Evolutionary conservation across 2,329 filamentous ascomycete genomes (phyloP), one percentile per base, ranked within the genome.

Genomic region (Lojkania enalia): DNA sequence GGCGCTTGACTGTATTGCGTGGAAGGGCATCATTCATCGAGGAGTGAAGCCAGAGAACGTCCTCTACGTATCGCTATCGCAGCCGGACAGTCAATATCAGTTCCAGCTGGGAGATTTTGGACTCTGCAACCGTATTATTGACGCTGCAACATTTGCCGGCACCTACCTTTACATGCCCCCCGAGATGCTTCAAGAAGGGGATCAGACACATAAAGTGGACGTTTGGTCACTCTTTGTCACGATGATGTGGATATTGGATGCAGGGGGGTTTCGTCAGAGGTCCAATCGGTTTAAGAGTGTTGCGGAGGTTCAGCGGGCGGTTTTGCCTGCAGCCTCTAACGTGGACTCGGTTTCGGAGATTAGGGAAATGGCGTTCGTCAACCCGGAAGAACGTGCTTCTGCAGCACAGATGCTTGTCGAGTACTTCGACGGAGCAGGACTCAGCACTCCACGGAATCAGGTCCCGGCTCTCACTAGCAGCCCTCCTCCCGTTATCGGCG

Each of bases 41-140:
- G n/a, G n/a, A n/a, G n/a, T n/a, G n/a, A 61, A 59, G 41, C 52
- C 51, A n/a, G 44, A 30, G 16, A 61, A 61, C 30, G 60, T 61
- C 41, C 57, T 61, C 44, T 61, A 54, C 39, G 36, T 35, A 27
- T 19, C 43, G n/a, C 15, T n/a, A 19, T 19, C 43, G n/a, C 15
- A n/a, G 16, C 23, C 35, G 13, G 37, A 42, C 20, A 42, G 45
- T 9, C 7, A 20, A 9, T 48, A 48, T 41, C 15, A 16, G 14
- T 62, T 58, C 32, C 37, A 51, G 16, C 50, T 62, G 16, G 46
- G 45, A 21, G 57, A 61, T 46, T 57, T 60, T 49, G 55, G 58
- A 4, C 44, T 54, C 32, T 46, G 41, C 32, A 56, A 52, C 38
- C 14, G 14, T 20, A 21, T 38, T 30, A 18, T 9, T 20, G 20